Conservation (phyloP, 2,329 filamentous ascomycete species). For the Boeremia lycopersici region DNA sequence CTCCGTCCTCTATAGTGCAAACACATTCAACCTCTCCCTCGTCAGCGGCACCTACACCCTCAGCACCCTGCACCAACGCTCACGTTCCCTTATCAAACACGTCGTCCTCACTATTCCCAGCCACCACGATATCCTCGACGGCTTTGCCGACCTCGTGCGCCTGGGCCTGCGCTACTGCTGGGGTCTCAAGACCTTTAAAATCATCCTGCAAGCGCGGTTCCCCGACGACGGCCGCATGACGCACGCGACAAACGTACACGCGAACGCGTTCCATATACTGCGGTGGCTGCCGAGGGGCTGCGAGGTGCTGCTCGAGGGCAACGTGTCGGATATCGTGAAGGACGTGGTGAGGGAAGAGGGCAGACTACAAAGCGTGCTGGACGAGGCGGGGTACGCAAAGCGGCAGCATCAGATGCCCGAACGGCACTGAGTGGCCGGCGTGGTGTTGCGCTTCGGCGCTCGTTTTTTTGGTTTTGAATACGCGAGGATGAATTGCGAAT, state of each 20-base stretch:
- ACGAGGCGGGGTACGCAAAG: constrained; percentile 46
- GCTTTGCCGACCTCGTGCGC: constrained; percentile 54
- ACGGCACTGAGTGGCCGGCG: constrained; percentile 19
- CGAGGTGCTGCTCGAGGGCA: constrained; percentile 49
- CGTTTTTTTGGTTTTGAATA: neutral
- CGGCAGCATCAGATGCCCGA: constrained; percentile 49
- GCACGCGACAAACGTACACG: constrained; percentile 52
- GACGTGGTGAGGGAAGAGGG: constrained; percentile 52
- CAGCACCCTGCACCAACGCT: constrained; percentile 50
- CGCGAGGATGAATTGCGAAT: neutral
- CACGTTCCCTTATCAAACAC: constrained; percentile 51
- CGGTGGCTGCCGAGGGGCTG: constrained; percentile 53
- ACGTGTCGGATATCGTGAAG: constrained; percentile 48
- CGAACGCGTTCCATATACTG: constrained; percentile 55
- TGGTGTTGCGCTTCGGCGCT: neutral
- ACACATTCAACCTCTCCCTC: constrained; percentile 47
- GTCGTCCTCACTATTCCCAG: constrained; percentile 52
- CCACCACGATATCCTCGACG: constrained; percentile 55
- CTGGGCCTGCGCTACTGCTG: constrained; percentile 54
- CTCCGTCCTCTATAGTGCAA: constrained; percentile 40
- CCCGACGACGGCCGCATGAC: constrained; percentile 34
- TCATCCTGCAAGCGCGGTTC: constrained; percentile 45
- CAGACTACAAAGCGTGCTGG: constrained; percentile 47
- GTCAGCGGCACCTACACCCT: constrained; percentile 48
- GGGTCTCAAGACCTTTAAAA: constrained; percentile 51